These are phyloP conservation scores for Thermothielavioides terrestris DNA, from an alignment of 495 filamentous ascomycete genomes.

Conservation along the genomic window DNA sequence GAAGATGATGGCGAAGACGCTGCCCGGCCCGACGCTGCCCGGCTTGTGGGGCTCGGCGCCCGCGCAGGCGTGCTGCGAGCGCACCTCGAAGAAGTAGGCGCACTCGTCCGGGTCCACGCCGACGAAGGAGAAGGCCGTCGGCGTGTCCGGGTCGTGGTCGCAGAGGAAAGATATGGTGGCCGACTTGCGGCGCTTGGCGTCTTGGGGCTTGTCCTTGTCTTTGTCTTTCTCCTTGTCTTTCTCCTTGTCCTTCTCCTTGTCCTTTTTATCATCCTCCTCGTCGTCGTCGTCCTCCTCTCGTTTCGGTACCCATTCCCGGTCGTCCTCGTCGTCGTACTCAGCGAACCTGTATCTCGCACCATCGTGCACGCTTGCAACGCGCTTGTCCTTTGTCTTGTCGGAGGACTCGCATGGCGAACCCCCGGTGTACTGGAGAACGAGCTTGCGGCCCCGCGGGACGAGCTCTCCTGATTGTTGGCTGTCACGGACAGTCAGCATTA, in stretches of 20 bases:
- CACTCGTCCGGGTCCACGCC: constrained; percentile 77
- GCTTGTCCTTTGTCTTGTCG: constrained; percentile 19
- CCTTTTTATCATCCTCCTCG: not conserved
- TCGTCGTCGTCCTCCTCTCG: constrained; percentile 7
- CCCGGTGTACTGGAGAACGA: constrained; percentile 83
- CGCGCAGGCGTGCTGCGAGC: constrained; percentile 76
- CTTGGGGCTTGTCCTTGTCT: constrained; percentile 34
- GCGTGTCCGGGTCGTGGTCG: constrained; percentile 59
- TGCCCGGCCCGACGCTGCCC: constrained; percentile 68
- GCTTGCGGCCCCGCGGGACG: constrained; percentile 76
- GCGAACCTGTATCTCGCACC: constrained; percentile 29
- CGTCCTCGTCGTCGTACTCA: constrained; percentile 31
- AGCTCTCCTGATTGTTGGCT: constrained; percentile 61
- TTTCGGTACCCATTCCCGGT: constrained; percentile 12
- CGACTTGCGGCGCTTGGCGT: constrained; percentile 58
- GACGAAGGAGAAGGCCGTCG: constrained; percentile 67
- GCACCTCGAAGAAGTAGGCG: constrained; percentile 95
- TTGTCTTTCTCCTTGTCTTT: constrained; percentile 25
- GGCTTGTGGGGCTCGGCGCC: constrained; percentile 48
- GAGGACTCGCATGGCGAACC: constrained; percentile 67
- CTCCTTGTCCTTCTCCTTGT: constrained; percentile 22
- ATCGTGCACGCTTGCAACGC: constrained; percentile 24
- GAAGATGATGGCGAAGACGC: constrained; percentile 89
- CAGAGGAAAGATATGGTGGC: constrained; percentile 90
- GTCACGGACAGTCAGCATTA: constrained; percentile 8